phyloP scores from a whole-genome alignment of 768 basidiomycete species.

The Cubamyces lactineus region DNA sequence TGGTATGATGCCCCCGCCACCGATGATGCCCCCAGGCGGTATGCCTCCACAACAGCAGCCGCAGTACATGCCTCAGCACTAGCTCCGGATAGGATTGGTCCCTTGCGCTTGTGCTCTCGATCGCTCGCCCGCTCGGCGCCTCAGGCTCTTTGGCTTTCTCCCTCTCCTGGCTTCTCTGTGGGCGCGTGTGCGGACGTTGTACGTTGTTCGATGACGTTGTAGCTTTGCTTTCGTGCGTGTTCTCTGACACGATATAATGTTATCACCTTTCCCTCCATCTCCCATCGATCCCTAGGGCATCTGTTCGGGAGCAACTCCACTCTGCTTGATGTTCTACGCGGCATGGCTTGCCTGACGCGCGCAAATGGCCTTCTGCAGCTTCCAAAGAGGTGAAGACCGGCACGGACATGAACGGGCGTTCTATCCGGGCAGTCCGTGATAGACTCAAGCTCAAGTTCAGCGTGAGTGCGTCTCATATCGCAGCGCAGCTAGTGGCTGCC shows the following conservation, averaged over 20 bases:
- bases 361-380: no score
- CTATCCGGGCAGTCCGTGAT: neutral
- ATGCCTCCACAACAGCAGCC: conserved; percentile 19
- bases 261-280: neutral
- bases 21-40: conserved; percentile 24
- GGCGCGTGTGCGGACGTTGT: conserved; percentile 16
- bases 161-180: neutral
- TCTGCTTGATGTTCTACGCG: no score
- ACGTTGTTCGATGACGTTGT: conserved; percentile 22
- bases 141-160: neutral
- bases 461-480: no score
- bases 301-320: no score
- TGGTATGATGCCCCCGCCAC: conserved; percentile 53
- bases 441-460: conserved; percentile 1
- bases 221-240: neutral
- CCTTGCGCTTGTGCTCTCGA: neutral
- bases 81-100: neutral
- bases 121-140: neutral
- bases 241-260: conserved; percentile 9
- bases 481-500: no score
- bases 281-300: neutral
- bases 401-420: conserved; percentile 4
- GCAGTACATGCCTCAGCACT: conserved; percentile 20
- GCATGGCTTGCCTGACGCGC: no score
- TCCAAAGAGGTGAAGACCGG: neutral